phyloP scores from a whole-genome alignment of 495 filamentous ascomycete genomes.

The Tuber melanosporum region DNA sequence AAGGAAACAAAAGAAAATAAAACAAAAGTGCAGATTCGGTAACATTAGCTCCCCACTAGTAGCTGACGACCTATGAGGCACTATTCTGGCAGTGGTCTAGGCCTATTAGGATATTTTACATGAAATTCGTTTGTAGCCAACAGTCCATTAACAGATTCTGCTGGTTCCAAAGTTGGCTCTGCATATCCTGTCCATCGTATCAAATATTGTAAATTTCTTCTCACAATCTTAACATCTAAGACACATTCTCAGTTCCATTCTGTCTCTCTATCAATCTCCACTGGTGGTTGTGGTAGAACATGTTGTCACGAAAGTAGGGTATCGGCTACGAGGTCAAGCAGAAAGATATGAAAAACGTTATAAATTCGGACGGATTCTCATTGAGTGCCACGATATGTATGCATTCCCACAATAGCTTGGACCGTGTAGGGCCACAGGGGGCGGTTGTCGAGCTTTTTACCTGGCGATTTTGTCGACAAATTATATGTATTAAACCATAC shows the following conservation, averaged over 20 bases:
- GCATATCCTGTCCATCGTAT: constrained; percentile 31
- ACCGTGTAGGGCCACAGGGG: too few relatives aligned
- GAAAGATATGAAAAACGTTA: constrained; percentile 18
- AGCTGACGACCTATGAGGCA: too few relatives aligned
- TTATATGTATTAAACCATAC: too few relatives aligned
- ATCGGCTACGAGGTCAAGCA: constrained; percentile 9
- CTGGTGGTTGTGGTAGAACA: neutral
- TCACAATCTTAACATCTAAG: constrained; percentile 13
- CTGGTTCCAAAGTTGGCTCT: constrained; percentile 32
- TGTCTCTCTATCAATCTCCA: constrained; percentile 12
- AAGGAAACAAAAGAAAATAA: too few relatives aligned
- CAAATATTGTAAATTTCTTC: constrained; percentile 21
- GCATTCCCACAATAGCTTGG: too few relatives aligned
- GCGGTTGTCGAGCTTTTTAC: too few relatives aligned
- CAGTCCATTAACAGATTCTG: constrained; percentile 16
- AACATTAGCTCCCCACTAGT: too few relatives aligned
- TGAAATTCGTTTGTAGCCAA: constrained; percentile 18
- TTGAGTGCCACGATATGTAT: too few relatives aligned
- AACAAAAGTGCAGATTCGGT: too few relatives aligned
- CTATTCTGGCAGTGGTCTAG: neutral
- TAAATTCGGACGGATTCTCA: constrained; percentile 7
- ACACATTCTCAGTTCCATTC: constrained; percentile 33
- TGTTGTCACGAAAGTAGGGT: constrained; percentile 8
- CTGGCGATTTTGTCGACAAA: too few relatives aligned
- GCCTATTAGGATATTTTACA: neutral